Conservation (phyloP, 2,329 filamentous ascomycete species). For the Davidsoniella neocaledoniae region DNA sequence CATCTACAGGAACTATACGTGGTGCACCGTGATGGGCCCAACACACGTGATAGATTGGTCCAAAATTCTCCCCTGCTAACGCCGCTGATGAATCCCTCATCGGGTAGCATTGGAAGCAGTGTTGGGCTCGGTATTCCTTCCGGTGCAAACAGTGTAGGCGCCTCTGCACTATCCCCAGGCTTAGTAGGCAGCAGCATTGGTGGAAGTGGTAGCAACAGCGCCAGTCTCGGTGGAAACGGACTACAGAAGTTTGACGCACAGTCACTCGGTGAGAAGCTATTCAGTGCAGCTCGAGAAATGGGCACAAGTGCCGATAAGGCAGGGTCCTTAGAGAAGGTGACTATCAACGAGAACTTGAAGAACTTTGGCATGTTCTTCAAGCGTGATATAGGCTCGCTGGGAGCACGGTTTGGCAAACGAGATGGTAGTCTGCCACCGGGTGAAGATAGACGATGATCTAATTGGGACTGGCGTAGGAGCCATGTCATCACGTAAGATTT, state of each 20-base stretch:
- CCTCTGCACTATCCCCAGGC: neutral
- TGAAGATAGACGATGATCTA: conserved; percentile 10
- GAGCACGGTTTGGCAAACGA: conserved; percentile 53
- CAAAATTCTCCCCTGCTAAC: conserved; percentile 55
- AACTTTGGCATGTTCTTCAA: conserved; percentile 95
- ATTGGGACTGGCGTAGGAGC: neutral
- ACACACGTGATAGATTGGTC: conserved; percentile 49
- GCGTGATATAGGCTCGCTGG: conserved; percentile 64
- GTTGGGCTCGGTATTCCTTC: neutral
- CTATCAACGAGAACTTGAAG: conserved; percentile 83
- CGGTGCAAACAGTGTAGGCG: neutral
- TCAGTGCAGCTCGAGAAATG: conserved; percentile 77
- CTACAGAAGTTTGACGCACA: conserved; percentile 59
- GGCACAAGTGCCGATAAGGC: conserved; percentile 32
- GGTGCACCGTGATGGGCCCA: conserved; percentile 59
- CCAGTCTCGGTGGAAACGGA: conserved; percentile 19
- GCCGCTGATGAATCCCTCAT: conserved; percentile 37
- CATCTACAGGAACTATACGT: conserved; percentile 74
- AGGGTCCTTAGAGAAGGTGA: conserved; percentile 39
- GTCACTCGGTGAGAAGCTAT: conserved; percentile 68
- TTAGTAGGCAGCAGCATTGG: neutral
- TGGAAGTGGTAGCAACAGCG: conserved; percentile 24
- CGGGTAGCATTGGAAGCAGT: conserved; percentile 19
- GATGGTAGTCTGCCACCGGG: conserved; percentile 24
- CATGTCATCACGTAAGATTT: too few relatives aligned